Evolutionary conservation across 1,284 basidiomycete species (phyloP).

Genomic region (Ustanciosporium gigantosporum): DNA sequence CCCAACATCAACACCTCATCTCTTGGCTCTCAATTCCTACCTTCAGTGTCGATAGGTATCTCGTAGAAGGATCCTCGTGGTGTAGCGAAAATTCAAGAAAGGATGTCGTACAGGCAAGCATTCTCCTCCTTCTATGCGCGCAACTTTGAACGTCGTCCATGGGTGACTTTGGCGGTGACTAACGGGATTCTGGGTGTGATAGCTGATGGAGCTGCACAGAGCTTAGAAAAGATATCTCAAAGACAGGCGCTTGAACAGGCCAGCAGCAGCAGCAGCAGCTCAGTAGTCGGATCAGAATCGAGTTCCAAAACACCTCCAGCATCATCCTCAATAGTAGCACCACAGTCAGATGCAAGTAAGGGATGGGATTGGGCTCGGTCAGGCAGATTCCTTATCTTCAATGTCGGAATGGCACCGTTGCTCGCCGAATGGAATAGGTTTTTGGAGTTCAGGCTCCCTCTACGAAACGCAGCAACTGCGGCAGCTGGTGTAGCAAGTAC

Average conservation of each 20-base stretch:
- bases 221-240: conserved; percentile 35
- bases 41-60: too few species aligned
- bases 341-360: neutral
- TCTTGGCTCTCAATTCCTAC: too few species aligned
- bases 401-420: conserved; percentile 54
- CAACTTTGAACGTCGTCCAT: conserved; percentile 52
- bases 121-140: conserved; percentile 52
- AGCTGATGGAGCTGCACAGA: conserved; percentile 55
- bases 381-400: conserved; percentile 51
- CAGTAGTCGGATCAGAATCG: neutral
- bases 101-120: conserved; percentile 37
- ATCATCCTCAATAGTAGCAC: too few species aligned
- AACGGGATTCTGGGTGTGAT: conserved; percentile 52
- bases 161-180: conserved; percentile 55
- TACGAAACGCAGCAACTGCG: conserved; percentile 13
- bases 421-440: conserved; percentile 58
- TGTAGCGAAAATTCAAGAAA: too few species aligned
- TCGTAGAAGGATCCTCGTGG: too few species aligned
- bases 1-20: too few species aligned
- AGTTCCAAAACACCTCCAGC: neutral
- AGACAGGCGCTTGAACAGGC: conserved; percentile 1
- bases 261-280: neutral
- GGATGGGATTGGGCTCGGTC: conserved; percentile 50
- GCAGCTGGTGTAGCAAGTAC: conserved; percentile 7
- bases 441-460: conserved; percentile 52